Base-by-base conservation (phyloP, 108 stramenopile genomes). In the Nitzschia putrida region DNA sequence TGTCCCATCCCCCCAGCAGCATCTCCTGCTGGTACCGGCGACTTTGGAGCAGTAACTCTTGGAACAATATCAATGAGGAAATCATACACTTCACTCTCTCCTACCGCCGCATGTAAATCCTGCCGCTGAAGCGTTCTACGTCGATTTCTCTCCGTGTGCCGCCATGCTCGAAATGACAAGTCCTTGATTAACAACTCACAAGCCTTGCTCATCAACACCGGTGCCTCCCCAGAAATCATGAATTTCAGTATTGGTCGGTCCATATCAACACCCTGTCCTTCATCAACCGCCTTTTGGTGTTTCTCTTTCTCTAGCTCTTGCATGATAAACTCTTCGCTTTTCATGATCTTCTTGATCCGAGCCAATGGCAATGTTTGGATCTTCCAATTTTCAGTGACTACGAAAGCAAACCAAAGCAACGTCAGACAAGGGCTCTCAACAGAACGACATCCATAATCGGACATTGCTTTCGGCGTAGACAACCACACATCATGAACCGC, bases 271-370 rank as follows among this genome's bases (percentile, higher is more conserved):
- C 14, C 51, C 39, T 63, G 50, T 20, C 80, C 67, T 16, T 69
- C 69, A 16, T 61, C 59, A 4, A 37, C 43, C 16, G 68, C 61
- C 54, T 77, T 68, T 25, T 55, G 49, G 52, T 66, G 23, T 49
- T 69, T 58, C 23, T 81, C 77, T 39, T 61, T 67, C 50, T 80
- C 82, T 54, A 83, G 21, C 45, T 80, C 82, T 29, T 74, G 74
- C 38, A 75, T 56, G 18, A 89, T 70, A 26, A 75, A 79, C 61
- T 96, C 97, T 72, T 97, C 97, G 53, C 80, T 85, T 73, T 97
- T 97, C 97, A 97, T 97, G 64, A 97, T 97, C 53, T 96, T 92
- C 84, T 97, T 97, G 65, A 97, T 93, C 24, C 95, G 79, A 9
- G 95, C 95, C 52, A 97, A 80, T 7, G 92, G 92, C 7, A 93